Conservation (phyloP, 495 filamentous ascomycete species). For the Letharia lupina region DNA sequence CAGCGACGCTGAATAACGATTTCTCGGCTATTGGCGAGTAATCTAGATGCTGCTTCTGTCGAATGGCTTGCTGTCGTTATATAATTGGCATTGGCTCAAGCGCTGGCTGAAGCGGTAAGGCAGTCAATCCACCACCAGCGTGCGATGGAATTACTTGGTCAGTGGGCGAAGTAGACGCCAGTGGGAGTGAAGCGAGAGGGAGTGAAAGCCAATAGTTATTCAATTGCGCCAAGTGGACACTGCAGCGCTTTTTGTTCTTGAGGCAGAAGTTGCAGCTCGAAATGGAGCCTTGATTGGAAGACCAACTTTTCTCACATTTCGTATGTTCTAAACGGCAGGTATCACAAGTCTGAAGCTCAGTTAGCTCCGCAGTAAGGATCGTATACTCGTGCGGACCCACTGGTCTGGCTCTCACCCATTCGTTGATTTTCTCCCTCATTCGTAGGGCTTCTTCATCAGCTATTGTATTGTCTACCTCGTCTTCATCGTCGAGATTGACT, state of each 20-base stretch:
- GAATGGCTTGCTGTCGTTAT: no score
- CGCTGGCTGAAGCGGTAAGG: no score
- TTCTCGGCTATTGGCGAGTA: no score
- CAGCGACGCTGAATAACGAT: no score
- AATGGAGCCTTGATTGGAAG: neutral
- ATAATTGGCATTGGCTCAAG: no score
- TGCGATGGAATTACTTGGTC: no score
- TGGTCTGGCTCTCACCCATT: neutral
- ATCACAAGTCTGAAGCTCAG: neutral
- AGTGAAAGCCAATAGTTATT: neutral
- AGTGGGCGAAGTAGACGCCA: no score
- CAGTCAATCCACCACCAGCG: no score
- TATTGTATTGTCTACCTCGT: neutral
- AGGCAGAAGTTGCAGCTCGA: neutral
- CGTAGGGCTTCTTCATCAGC: neutral
- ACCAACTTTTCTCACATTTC: neutral
- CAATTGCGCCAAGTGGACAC: neutral
- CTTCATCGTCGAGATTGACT: neutral
- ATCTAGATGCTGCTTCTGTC: no score
- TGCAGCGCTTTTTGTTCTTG: neutral
- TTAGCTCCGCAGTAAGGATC: neutral
- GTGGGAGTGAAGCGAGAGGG: neutral
- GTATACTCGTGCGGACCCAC: neutral
- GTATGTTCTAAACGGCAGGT: neutral
- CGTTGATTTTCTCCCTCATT: neutral